Percentiles rank a stretch among this genome's conserved stretches.
These are phyloP conservation scores for Trichocomaceae sp. DNA, from an alignment of 2,329 filamentous ascomycete species.

Conservation along the genomic window DNA sequence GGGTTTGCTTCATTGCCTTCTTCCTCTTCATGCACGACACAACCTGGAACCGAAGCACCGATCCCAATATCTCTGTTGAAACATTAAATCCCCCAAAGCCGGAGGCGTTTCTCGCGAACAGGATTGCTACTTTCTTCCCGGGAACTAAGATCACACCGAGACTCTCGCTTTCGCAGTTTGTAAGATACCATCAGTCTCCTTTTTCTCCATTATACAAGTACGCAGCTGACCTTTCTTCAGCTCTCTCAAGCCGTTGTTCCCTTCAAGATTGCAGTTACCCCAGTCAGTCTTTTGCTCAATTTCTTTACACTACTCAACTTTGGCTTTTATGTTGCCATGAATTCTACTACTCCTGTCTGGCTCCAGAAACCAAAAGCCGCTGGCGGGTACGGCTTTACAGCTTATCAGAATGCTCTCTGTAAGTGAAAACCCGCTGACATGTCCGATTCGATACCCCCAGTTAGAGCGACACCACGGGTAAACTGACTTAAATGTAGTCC, in stretches of 20 bases:
- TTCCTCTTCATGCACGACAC: constrained; percentile 9
- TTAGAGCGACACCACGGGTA: background rate
- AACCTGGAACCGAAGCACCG: background rate
- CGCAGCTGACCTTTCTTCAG: background rate
- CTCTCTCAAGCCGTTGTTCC: background rate
- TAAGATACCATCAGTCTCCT: background rate
- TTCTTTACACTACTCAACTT: constrained; percentile 1
- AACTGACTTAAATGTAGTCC: constrained; percentile 1
- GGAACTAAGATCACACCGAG: constrained; percentile 3
- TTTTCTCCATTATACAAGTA: background rate
- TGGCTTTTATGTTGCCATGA: constrained; percentile 9
- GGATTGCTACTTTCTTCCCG: constrained; percentile 5
- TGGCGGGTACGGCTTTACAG: constrained; percentile 4
- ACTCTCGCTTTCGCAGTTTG: background rate
- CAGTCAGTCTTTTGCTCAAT: constrained; percentile 1
- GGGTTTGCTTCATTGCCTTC: constrained; percentile 1
- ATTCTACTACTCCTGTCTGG: constrained; percentile 1
- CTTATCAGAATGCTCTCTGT: constrained; percentile 6
- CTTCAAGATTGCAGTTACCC: constrained; percentile 4
- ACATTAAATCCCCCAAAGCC: constrained; percentile 1
- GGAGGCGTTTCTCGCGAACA: background rate
- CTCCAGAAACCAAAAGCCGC: constrained; percentile 1
- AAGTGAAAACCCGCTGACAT: background rate
- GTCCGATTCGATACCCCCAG: background rate
- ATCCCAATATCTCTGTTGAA: background rate